These are phyloP conservation scores for Amanita subjunquillea DNA, from an alignment of 768 basidiomycete species.

Conservation along the genomic window DNA sequence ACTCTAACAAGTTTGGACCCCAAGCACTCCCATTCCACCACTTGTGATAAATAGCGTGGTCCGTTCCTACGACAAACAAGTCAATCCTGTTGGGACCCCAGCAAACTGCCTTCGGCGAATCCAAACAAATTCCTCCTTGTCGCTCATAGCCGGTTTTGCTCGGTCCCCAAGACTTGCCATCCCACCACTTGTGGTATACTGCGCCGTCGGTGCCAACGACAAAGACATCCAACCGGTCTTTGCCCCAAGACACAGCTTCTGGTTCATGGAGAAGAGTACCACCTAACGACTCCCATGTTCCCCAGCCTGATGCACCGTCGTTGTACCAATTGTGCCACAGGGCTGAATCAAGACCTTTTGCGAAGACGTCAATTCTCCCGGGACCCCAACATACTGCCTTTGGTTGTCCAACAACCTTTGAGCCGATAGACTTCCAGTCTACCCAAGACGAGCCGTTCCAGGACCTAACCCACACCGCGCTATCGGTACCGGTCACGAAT, in stretches of 20 bases:
- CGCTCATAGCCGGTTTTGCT: neutral
- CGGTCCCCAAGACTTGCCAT: too few species aligned
- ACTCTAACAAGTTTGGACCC: conserved; percentile 2
- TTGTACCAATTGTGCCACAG: neutral
- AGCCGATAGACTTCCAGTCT: neutral
- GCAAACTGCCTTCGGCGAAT: neutral
- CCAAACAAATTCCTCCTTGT: neutral
- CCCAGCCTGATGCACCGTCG: neutral
- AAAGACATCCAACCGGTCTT: neutral
- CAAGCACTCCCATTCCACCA: conserved; percentile 5
- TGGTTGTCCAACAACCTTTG: neutral
- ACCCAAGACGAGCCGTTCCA: neutral
- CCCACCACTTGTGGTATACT: too few species aligned
- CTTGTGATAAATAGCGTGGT: conserved; percentile 7
- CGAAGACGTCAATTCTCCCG: neutral
- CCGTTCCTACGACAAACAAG: conserved; percentile 5
- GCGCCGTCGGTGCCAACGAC: neutral
- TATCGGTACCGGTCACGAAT: neutral
- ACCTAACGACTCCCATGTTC: neutral
- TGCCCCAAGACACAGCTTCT: neutral
- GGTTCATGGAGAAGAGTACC: neutral
- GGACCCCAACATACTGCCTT: neutral
- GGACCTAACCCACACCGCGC: neutral
- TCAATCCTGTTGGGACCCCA: neutral
- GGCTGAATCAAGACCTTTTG: neutral